Conservation (phyloP, 2,329 filamentous ascomycete species). For the Exophiala sp. region DNA sequence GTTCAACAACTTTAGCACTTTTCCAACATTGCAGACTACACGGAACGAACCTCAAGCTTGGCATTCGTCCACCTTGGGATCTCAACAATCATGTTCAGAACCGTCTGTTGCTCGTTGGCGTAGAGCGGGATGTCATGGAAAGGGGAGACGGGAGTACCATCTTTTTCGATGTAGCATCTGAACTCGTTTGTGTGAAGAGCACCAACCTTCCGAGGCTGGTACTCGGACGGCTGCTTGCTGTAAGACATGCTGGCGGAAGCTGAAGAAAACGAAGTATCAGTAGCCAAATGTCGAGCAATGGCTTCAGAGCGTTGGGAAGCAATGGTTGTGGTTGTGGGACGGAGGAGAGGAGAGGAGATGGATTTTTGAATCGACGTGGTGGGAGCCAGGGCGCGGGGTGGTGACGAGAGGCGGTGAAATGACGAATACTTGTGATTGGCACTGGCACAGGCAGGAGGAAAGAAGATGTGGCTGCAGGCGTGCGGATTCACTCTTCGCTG, state of each 20-base stretch:
- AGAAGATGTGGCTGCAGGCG: constrained; percentile 17
- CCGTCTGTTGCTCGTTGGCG: constrained; percentile 89
- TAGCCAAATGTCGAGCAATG: constrained; percentile 46
- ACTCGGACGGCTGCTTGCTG: constrained; percentile 57
- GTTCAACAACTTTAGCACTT: constrained; percentile 16
- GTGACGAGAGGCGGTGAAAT: constrained; percentile 25
- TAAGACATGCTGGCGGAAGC: constrained; percentile 32
- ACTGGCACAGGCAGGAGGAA: too few species aligned
- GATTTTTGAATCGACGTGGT: constrained; percentile 20
- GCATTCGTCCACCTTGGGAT: constrained; percentile 99
- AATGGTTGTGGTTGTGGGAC: constrained; percentile 36
- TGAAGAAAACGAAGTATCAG: constrained; percentile 30
- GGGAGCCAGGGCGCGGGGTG: constrained; percentile 23
- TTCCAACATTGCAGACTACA: constrained; percentile 5
- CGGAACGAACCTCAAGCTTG: constrained; percentile 88
- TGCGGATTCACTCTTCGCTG: constrained; percentile 10
- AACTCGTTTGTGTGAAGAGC: constrained; percentile 91
- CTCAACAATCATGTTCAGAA: constrained; percentile 99
- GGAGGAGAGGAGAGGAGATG: constrained; percentile 22
- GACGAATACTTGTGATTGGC: constrained; percentile 17
- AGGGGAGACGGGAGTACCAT: constrained; percentile 86
- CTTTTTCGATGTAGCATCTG: constrained; percentile 95
- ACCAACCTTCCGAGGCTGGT: constrained; percentile 78
- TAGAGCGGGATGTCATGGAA: constrained; percentile 99
- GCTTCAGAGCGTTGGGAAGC: constrained; percentile 44